These are phyloP conservation scores for Saturnispora sanitii DNA, from an alignment of 805 yeast species.

Conservation along the genomic window DNA sequence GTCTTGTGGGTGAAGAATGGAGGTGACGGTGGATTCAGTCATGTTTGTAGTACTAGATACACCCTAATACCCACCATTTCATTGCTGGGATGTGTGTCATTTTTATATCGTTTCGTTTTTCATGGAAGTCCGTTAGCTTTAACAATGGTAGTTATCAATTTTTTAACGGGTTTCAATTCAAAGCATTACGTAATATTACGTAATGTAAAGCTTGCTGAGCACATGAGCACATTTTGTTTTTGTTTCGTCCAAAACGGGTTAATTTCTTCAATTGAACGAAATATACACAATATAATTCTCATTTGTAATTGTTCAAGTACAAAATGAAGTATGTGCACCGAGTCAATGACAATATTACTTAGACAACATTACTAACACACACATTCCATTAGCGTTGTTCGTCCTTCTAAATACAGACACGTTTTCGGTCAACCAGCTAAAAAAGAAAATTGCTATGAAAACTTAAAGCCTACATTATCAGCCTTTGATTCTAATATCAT, in stretches of 20 bases:
- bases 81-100: too few species aligned
- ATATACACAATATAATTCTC: too few species aligned
- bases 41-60: too few species aligned
- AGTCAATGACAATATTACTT: not conserved
- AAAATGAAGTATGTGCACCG: not conserved
- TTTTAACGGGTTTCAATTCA: not conserved
- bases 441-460: conserved; percentile 64
- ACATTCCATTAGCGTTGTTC: conserved; percentile 53
- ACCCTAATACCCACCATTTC: not conserved
- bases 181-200: not conserved
- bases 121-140: not conserved
- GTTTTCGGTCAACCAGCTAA: conserved; percentile 84
- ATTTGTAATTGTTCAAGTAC: not conserved
- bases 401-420: conserved; percentile 95
- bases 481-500: conserved; percentile 95
- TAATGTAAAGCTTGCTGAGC: not conserved
- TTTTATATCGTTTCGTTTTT: not conserved
- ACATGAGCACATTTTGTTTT: not conserved
- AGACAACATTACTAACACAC: not conserved
- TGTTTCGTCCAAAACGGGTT: too few species aligned
- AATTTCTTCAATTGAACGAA: not conserved
- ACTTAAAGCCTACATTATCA: conserved; percentile 70
- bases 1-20: conserved; percentile 18
- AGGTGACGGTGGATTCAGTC: conserved; percentile 20
- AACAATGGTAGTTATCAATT: too few species aligned